Evolutionary conservation across 2,329 filamentous ascomycete genomes (phyloP), one percentile per base, ranked within the genome.

Genomic region (Daldinia sp.): DNA sequence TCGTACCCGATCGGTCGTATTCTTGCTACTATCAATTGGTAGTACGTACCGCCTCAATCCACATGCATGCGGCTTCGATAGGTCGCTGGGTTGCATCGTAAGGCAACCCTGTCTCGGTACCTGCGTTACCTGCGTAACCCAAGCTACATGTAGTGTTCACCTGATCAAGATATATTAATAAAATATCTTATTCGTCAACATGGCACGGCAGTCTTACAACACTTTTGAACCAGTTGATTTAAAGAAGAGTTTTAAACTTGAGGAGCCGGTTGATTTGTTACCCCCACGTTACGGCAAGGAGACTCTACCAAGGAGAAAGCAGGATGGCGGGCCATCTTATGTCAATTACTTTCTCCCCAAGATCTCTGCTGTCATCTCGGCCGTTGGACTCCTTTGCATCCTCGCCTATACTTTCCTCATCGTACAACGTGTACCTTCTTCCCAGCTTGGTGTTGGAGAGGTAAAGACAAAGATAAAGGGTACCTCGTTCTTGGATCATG

Each of bases 401-500:
- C 27, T 72, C 11, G 39, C 47, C 4, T 68, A 62, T 39, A 50
- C 53, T 3, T 37, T 56, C 23, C 35, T 66, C 17, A 51, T 45
- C 17, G 53, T 45, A 32, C 61, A 60, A 15, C 53, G 25, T 32
- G 23, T 17, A 5, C 7, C 53, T 9, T 3, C 47, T 8, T 3
- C 47, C 7, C 29, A n/a, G 8, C 48, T 47, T 23, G 30, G 41
- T 19, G 13, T n/a, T 8, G 53, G 34, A 19, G 17, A 29, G 11
- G 15, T 61, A 3, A 61, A 47, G 15, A 52, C 34, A 19, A n/a
- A 29, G 11, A 13, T 61, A 3, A 61, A 47, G 15, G 71, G 71
- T 10, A 73, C 71, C n/a, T 67, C 68, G 9, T 74, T 73, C 48
- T 59, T 73, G 10, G 64, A 74, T 32, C 71, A 71, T 43, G 71